Percentiles rank a stretch among this genome's conserved stretches.
Conservation (phyloP, 2,329 filamentous ascomycete species). For the Colletotrichum sp. region DNA sequence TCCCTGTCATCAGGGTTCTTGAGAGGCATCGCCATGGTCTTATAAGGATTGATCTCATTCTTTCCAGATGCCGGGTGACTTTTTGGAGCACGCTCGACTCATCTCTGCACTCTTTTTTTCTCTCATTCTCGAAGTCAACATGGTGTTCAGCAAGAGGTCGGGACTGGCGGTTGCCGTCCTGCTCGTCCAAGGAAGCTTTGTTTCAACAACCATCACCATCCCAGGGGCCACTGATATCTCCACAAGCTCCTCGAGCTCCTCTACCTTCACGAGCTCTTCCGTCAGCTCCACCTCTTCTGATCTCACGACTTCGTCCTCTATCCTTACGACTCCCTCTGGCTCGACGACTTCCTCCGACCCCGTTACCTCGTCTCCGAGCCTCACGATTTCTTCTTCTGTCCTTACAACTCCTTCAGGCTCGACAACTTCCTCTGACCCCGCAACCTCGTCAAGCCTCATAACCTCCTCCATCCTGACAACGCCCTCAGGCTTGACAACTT, state of each 20-base stretch:
- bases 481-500: no score
- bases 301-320: neutral
- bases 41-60: neutral
- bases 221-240: neutral
- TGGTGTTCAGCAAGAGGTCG: neutral
- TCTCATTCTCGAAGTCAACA: neutral
- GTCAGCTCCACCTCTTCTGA: neutral
- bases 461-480: no score
- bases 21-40: neutral
- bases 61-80: neutral
- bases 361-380: accelerated
- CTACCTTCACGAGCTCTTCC: neutral
- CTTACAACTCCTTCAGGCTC: neutral
- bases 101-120: neutral
- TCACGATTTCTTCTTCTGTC: neutral
- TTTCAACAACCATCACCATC: neutral
- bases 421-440: neutral
- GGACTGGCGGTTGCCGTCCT: neutral
- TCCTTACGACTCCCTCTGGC: neutral
- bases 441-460: no score
- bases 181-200: neutral
- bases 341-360: neutral
- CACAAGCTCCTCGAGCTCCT: neutral
- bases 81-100: neutral
- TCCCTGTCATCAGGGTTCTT: neutral